These are phyloP conservation scores for Rhynchosporium agropyri DNA, from an alignment of 2,329 filamentous ascomycete species.

Conservation along the genomic window DNA sequence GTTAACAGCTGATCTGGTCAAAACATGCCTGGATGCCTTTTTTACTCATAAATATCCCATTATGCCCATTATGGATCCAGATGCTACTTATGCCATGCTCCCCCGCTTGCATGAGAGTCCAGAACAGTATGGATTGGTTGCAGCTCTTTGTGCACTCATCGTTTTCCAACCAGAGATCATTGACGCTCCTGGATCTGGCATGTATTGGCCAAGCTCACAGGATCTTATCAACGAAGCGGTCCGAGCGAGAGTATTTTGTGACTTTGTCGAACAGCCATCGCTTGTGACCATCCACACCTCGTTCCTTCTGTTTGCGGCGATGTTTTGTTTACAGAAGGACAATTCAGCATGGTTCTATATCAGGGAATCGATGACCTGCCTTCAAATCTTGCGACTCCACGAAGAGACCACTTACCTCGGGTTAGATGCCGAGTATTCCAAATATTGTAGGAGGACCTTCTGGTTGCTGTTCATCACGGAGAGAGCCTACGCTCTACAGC, in stretches of 20 bases:
- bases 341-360: constrained; percentile 44
- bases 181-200: neutral
- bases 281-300: constrained; percentile 41
- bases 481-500: constrained; percentile 41
- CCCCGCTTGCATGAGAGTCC: constrained; percentile 23
- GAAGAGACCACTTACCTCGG: constrained; percentile 39
- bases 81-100: constrained; percentile 30
- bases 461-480: constrained; percentile 43
- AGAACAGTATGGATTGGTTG: constrained; percentile 39
- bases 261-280: constrained; percentile 38
- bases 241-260: constrained; percentile 35
- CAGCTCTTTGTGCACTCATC: constrained; percentile 41
- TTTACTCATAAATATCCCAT: constrained; percentile 44
- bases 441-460: constrained; percentile 35
- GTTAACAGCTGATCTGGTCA: constrained; percentile 26
- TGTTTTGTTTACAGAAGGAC: constrained; percentile 42
- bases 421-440: constrained; percentile 21
- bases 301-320: constrained; percentile 42
- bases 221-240: constrained; percentile 39
- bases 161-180: constrained; percentile 40
- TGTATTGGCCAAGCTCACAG: constrained; percentile 23
- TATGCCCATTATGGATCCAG: constrained; percentile 41
- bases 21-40: constrained; percentile 41
- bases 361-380: constrained; percentile 40
- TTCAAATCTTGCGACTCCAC: constrained; percentile 40